Evolutionary conservation across 2,329 filamentous ascomycete species (phyloP).

Genomic region (Cytospora leucostoma): DNA sequence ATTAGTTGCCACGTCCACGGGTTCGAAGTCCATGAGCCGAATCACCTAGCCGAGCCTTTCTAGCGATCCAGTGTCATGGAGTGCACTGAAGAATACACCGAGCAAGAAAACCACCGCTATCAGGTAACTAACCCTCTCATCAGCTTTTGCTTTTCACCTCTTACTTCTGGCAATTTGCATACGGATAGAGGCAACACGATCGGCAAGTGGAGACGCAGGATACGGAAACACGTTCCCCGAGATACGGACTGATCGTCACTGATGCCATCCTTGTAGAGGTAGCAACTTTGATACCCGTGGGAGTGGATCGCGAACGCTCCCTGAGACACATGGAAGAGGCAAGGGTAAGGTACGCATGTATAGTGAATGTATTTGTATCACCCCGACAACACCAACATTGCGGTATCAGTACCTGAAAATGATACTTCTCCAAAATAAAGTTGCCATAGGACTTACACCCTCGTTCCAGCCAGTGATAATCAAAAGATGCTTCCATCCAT

Average conservation of each 20-base stretch:
- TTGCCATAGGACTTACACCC: background rate
- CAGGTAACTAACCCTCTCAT: no score
- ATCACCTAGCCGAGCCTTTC: background rate
- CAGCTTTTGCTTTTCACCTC: background rate
- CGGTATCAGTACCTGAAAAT: background rate
- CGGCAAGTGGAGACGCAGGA: no score
- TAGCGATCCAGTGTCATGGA: background rate
- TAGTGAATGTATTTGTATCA: no score
- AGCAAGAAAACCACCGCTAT: no score
- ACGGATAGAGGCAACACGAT: background rate
- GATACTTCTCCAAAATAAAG: background rate
- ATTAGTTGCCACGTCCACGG: background rate
- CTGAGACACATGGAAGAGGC: background rate
- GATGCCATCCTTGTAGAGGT: background rate
- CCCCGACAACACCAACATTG: background rate
- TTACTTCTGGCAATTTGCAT: background rate
- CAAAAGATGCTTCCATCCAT: background rate
- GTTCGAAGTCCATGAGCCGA: background rate
- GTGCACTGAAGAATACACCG: no score
- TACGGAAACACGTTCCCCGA: no score
- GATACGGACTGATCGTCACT: no score
- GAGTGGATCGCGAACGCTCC: background rate
- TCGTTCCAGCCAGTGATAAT: background rate
- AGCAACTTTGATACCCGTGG: background rate
- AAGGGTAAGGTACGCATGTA: background rate